phyloP scores from a whole-genome alignment of 768 basidiomycete genomes.

The Ramaria sp. region DNA sequence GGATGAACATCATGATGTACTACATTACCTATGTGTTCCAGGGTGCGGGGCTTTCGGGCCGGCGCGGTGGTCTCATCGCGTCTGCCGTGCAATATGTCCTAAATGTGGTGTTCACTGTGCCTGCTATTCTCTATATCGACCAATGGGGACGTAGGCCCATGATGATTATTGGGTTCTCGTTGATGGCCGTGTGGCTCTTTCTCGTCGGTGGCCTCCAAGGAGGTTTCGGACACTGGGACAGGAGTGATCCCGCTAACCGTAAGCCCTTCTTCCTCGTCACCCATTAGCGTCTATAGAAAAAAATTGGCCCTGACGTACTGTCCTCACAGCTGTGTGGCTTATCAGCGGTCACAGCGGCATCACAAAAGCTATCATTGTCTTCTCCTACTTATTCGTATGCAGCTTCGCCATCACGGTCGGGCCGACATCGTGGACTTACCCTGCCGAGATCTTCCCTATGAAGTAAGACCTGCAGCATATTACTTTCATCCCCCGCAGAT shows the following conservation, averaged over 20 bases:
- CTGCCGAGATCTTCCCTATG: conserved; percentile 60
- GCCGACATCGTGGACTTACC: conserved; percentile 55
- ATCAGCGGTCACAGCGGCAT: conserved; percentile 41
- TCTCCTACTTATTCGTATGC: conserved; percentile 69
- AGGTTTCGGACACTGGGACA: conserved; percentile 52
- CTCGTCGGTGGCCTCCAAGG: conserved; percentile 71
- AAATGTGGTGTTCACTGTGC: conserved; percentile 32
- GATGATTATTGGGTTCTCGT: conserved; percentile 48
- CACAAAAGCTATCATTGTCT: conserved; percentile 66
- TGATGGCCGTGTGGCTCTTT: conserved; percentile 71
- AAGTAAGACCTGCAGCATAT: conserved; percentile 14
- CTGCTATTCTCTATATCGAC: conserved; percentile 55
- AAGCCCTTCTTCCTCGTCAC: conserved; percentile 22
- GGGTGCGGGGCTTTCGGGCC: conserved; percentile 66
- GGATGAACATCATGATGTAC: conserved; percentile 83
- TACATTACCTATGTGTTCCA: conserved; percentile 60
- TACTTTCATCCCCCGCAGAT: not conserved
- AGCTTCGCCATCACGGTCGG: conserved; percentile 65
- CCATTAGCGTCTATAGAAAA: conserved; percentile 15
- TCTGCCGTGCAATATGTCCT: conserved; percentile 49
- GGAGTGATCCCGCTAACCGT: conserved; percentile 26
- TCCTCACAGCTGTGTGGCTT: conserved; percentile 37
- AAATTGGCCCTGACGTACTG: not conserved
- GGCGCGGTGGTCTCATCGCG: conserved; percentile 65
- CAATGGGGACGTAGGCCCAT: conserved; percentile 73